Evolutionary conservation across 257 asterid genomes (phyloP).

Genomic region (Nemophila menziesii): DNA sequence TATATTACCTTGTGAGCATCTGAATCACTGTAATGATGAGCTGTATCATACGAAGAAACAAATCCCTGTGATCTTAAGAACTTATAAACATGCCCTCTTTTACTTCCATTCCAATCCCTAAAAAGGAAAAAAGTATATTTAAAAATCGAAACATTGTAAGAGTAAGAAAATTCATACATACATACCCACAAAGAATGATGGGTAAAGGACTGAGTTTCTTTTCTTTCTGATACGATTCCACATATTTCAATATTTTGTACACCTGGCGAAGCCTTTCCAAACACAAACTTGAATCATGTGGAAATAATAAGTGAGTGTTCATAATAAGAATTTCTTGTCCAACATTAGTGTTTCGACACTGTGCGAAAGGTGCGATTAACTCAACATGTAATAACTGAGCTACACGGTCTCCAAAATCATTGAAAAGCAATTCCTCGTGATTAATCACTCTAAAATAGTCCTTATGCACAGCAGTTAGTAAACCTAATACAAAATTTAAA

Average conservation of each 20-base stretch:
- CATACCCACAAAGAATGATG: slow-evolving; percentile 85
- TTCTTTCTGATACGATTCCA: slow-evolving; percentile 81
- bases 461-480: slow-evolving; percentile 83
- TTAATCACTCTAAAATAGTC: slow-evolving; percentile 67
- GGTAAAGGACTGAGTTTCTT: slow-evolving; percentile 83
- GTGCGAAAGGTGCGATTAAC: slow-evolving; percentile 45
- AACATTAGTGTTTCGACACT: slow-evolving; percentile 33
- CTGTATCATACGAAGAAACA: slow-evolving; percentile 89
- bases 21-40: slow-evolving; percentile 92
- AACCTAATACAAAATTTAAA: slow-evolving; percentile 34
- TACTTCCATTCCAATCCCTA: slow-evolving; percentile 98
- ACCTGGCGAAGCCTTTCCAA: slow-evolving; percentile 97
- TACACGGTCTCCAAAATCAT: slow-evolving; percentile 97
- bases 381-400: slow-evolving; percentile 94
- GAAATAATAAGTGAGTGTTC: slow-evolving; percentile 87
- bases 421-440: slow-evolving; percentile 81
- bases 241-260: slow-evolving; percentile 74
- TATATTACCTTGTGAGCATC: slow-evolving; percentile 86
- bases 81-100: slow-evolving; percentile 86
- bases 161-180: not conserved
- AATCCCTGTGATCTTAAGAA: slow-evolving; percentile 98
- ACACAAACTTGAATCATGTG: slow-evolving; percentile 85
- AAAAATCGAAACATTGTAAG: not conserved
- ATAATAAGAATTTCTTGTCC: slow-evolving; percentile 90
- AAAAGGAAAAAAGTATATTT: not conserved